Percentiles rank a stretch among this genome's conserved stretches.
phyloP scores from a whole-genome alignment of 1,284 basidiomycete genomes.

The Chondrostereum purpureum region DNA sequence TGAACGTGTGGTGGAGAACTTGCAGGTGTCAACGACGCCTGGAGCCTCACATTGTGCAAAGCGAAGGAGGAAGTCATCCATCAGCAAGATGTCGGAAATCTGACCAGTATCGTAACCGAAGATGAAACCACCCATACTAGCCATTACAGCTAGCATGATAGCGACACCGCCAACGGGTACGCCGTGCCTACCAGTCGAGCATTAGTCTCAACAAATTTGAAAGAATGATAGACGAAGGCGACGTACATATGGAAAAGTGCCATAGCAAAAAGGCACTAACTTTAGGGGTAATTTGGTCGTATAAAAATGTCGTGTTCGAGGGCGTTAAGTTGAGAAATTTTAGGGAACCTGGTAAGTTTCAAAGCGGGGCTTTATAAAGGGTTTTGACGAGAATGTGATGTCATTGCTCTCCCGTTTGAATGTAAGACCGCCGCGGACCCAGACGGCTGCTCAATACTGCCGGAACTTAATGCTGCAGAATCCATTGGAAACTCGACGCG shows the following conservation, averaged over 20 bases:
- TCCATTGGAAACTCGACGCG: too few species aligned
- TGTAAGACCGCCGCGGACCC: too few species aligned
- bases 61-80: slow-evolving; percentile 64
- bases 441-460: too few species aligned
- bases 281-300: too few species aligned
- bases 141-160: slow-evolving; percentile 61
- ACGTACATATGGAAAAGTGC: slow-evolving; percentile 8
- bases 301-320: too few species aligned
- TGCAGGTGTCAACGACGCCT: slow-evolving; percentile 34
- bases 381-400: too few species aligned
- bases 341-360: too few species aligned
- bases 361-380: too few species aligned
- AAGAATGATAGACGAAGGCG: background rate
- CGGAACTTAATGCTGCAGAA: too few species aligned
- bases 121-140: slow-evolving; percentile 77
- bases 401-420: too few species aligned
- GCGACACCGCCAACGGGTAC: slow-evolving; percentile 55
- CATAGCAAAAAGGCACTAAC: too few species aligned
- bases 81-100: slow-evolving; percentile 71
- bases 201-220: background rate
- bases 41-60: slow-evolving; percentile 47
- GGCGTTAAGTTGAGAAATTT: too few species aligned
- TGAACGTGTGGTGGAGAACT: slow-evolving; percentile 46
- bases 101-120: slow-evolving; percentile 77
- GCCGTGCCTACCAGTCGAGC: slow-evolving; percentile 22